A percentile compares a stretch with the other conserved stretches of the same genome.
Conservation (phyloP, 1,139 yeast genomes). For the Geotrichum aggregatum region DNA sequence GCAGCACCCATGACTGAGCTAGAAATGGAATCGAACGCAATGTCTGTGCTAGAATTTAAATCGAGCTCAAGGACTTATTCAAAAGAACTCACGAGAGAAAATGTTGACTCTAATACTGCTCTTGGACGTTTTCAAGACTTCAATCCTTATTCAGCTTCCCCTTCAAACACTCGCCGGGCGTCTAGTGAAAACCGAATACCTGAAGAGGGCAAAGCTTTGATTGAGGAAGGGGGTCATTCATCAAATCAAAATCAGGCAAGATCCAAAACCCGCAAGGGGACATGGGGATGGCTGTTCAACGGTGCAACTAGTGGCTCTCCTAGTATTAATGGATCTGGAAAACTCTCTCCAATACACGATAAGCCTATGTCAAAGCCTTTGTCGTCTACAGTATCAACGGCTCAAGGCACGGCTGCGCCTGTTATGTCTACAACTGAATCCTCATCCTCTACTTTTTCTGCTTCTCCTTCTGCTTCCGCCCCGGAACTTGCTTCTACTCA, state of each 20-base stretch:
- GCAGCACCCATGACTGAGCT: too few relatives aligned
- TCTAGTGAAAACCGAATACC: background rate
- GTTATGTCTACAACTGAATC: background rate
- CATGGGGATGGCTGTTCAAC: conserved; percentile 31
- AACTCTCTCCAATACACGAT: background rate
- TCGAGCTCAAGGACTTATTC: too few relatives aligned
- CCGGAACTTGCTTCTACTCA: background rate
- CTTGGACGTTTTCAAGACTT: too few relatives aligned
- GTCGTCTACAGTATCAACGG: background rate
- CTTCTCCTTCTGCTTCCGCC: background rate
- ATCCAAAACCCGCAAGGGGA: conserved; percentile 24
- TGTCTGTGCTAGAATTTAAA: too few relatives aligned
- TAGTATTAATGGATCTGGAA: background rate
- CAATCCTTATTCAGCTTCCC: too few relatives aligned
- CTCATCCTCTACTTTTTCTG: background rate
- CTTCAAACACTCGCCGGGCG: background rate
- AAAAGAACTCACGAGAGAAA: too few relatives aligned
- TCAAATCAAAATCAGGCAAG: background rate
- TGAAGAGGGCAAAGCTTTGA: background rate
- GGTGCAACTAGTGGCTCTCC: conserved; percentile 9
- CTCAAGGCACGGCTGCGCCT: background rate
- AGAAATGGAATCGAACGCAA: too few relatives aligned
- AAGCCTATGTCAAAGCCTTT: background rate
- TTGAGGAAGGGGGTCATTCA: background rate
- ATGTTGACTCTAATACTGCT: too few relatives aligned